phyloP scores from a whole-genome alignment of 176 grass and related monocot species.

The Cenchrus americanus region DNA sequence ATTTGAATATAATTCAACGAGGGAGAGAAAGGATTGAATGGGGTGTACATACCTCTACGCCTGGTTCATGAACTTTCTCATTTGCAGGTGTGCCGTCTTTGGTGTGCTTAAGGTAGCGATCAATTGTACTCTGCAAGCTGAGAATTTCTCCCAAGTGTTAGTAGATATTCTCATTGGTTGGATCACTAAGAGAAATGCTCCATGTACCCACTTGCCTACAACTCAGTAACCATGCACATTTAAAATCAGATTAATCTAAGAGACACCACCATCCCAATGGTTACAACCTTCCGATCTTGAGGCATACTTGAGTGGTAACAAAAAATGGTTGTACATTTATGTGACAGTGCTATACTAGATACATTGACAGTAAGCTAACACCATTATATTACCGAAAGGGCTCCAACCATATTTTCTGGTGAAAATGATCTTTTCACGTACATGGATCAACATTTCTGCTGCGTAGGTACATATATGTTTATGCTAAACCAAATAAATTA shows the following conservation, averaged over 20 bases:
- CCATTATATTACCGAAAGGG: neutral
- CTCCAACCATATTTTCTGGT: neutral
- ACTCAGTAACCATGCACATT: neutral
- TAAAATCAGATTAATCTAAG: neutral
- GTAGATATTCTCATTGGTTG: conserved; percentile 1
- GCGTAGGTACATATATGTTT: neutral
- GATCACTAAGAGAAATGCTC: neutral
- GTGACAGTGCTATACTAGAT: neutral
- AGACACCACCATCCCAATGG: neutral
- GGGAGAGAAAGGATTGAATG: neutral
- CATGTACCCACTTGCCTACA: neutral
- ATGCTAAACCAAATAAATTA: no score
- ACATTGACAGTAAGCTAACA: neutral
- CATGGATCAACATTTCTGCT: neutral
- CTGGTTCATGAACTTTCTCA: conserved; percentile 30
- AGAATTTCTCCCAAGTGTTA: conserved; percentile 11
- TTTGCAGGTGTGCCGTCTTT: conserved; percentile 31
- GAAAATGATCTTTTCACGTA: neutral
- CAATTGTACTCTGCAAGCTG: conserved; percentile 79
- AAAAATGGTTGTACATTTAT: no score
- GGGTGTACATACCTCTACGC: conserved; percentile 35
- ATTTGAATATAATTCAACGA: neutral
- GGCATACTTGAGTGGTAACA: no score
- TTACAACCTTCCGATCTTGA: neutral
- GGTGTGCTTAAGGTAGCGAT: conserved; percentile 63